A percentile compares a stretch with the other conserved stretches of the same genome.
phyloP scores from a whole-genome alignment of 208 protist species.

The Acanthamoeba castellanii region DNA sequence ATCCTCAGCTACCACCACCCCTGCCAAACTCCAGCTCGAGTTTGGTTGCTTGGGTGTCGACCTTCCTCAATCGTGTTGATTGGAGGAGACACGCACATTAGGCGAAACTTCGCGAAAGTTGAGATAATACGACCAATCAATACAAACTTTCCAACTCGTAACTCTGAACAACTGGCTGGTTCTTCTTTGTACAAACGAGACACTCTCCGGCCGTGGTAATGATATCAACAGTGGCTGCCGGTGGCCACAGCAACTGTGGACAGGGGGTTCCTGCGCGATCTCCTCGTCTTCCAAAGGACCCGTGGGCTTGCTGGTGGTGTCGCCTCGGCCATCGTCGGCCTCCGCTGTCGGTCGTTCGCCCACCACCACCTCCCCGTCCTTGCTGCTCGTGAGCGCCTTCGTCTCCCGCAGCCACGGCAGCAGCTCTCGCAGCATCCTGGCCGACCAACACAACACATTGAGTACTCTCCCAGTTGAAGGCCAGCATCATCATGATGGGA shows the following conservation, averaged over 20 bases:
- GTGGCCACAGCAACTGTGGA: too few relatives aligned
- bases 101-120: neutral
- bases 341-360: neutral
- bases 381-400: neutral
- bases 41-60: too few relatives aligned
- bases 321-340: neutral
- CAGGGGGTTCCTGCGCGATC: too few relatives aligned
- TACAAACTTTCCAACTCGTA: neutral
- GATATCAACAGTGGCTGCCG: too few relatives aligned
- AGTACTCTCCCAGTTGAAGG: neutral
- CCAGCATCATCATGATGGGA: neutral
- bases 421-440: neutral
- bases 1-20: too few relatives aligned
- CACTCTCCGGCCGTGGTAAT: too few relatives aligned
- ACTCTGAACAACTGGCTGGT: too few relatives aligned
- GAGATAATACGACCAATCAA: conserved; percentile 2
- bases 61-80: neutral
- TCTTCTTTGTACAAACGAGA: too few relatives aligned
- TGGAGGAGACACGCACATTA: neutral
- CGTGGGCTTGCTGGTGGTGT: neutral
- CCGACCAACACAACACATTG: neutral
- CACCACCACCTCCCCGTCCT: conserved; percentile 11
- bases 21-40: too few relatives aligned
- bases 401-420: neutral
- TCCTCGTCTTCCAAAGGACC: neutral